Percentiles rank a stretch among this genome's conserved stretches.
Conservation (phyloP, 768 basidiomycete species). For the Gautieria morchelliformis region DNA sequence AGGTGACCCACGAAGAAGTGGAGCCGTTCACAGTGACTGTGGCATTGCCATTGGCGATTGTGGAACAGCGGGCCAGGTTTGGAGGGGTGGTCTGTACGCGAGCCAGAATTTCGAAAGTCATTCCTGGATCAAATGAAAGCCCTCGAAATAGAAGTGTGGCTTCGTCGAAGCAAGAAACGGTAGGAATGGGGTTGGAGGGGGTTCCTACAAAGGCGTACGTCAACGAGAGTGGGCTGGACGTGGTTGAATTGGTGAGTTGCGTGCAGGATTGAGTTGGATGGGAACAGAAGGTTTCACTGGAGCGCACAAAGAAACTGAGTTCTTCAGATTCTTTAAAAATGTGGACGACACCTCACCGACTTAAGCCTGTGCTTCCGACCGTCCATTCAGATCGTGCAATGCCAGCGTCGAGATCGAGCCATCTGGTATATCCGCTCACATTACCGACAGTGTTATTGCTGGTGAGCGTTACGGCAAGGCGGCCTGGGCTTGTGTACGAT, state of each 20-base stretch:
- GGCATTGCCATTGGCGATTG: constrained; percentile 24
- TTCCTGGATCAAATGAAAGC: constrained; percentile 35
- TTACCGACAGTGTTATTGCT: constrained; percentile 15
- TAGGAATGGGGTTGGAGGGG: constrained; percentile 29
- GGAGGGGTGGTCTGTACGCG: constrained; percentile 27
- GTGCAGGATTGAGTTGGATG: constrained; percentile 52
- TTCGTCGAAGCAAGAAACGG: constrained; percentile 49
- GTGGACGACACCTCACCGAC: constrained; percentile 30
- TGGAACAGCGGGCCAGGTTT: constrained; percentile 22
- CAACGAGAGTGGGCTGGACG: background rate
- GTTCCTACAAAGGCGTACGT: constrained; percentile 1
- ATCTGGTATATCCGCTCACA: constrained; percentile 41
- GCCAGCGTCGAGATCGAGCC: constrained; percentile 61
- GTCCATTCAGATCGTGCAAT: constrained; percentile 52
- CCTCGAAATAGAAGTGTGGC: constrained; percentile 49
- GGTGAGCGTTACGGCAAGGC: constrained; percentile 24
- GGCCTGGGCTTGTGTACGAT: constrained; percentile 59
- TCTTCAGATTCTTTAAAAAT: background rate
- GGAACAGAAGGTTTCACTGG: constrained; percentile 55
- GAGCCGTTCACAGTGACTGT: constrained; percentile 30
- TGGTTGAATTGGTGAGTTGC: constrained; percentile 39
- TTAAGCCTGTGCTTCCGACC: constrained; percentile 35
- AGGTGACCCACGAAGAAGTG: constrained; percentile 53
- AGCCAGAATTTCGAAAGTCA: constrained; percentile 58
- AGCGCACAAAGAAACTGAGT: background rate